Conservation (phyloP, 129 eudicot genomes). For the Lonicera japonica region DNA sequence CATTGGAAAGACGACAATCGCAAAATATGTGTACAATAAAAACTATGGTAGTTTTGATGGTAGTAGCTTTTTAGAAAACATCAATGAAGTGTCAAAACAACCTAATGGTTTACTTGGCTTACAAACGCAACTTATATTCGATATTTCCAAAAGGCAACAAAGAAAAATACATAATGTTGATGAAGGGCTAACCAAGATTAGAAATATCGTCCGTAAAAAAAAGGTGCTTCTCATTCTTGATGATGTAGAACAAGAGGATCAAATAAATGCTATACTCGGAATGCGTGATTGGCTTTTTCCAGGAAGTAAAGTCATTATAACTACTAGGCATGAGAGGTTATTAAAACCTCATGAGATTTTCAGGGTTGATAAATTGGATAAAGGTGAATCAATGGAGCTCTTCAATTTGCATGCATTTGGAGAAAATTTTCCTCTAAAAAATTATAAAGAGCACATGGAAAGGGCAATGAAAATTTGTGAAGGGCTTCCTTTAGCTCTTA, state of each 20-base stretch:
- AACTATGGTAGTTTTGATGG: too few species aligned
- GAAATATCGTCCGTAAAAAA: background rate
- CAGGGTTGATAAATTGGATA: background rate
- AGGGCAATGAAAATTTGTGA: background rate
- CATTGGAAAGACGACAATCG: too few species aligned
- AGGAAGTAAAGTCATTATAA: constrained; percentile 14
- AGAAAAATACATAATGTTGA: background rate
- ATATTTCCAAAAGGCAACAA: background rate
- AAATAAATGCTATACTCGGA: background rate
- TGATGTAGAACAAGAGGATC: constrained; percentile 6
- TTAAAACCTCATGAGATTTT: background rate
- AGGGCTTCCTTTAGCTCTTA: constrained; percentile 16
- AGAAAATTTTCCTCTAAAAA: background rate
- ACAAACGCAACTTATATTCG: constrained; percentile 6
- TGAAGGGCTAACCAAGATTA: background rate
- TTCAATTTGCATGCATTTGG: constrained; percentile 19
- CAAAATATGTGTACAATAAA: too few species aligned
- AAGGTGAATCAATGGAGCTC: background rate
- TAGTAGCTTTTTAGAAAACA: too few species aligned
- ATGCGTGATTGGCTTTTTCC: constrained; percentile 7
- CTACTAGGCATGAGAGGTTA: background rate
- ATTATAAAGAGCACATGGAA: background rate
- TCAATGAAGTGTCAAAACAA: too few species aligned
- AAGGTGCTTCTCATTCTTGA: background rate
- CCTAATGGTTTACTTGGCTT: too few species aligned